Conservation (phyloP, 2,329 filamentous ascomycete genomes). For the Monilinia vaccinii-corymbosi region DNA sequence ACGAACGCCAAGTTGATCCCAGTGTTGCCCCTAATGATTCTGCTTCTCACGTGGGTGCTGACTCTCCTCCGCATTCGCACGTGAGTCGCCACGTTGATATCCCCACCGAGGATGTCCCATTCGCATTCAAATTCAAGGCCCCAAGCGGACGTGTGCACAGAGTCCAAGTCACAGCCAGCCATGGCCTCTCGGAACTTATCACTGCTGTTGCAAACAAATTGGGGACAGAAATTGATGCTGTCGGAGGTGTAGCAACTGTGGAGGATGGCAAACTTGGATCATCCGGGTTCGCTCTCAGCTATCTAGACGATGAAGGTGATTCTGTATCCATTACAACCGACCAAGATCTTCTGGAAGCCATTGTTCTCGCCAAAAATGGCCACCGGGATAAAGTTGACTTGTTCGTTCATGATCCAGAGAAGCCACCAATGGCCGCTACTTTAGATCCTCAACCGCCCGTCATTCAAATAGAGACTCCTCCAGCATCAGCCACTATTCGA, state of each 20-base stretch:
- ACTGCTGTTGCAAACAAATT: slow-evolving; percentile 73
- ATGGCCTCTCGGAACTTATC: slow-evolving; percentile 75
- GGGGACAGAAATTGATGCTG: slow-evolving; percentile 68
- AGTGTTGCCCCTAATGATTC: slow-evolving; percentile 91
- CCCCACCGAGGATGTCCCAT: slow-evolving; percentile 62
- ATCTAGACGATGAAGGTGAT: slow-evolving; percentile 93
- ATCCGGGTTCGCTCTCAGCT: slow-evolving; percentile 84
- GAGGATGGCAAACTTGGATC: slow-evolving; percentile 70
- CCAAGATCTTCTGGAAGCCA: slow-evolving; percentile 83
- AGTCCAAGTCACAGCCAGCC: slow-evolving; percentile 71
- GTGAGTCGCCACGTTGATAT: slow-evolving; percentile 45
- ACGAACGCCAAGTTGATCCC: slow-evolving; percentile 59
- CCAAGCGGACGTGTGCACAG: slow-evolving; percentile 91
- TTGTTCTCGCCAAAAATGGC: slow-evolving; percentile 68
- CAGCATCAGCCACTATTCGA: slow-evolving; percentile 38
- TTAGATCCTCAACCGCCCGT: slow-evolving; percentile 48
- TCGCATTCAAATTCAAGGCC: slow-evolving; percentile 98
- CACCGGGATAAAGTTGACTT: slow-evolving; percentile 90
- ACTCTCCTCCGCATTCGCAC: slow-evolving; percentile 63
- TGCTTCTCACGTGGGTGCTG: slow-evolving; percentile 80
- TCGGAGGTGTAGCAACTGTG: slow-evolving; percentile 71
- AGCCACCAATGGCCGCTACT: slow-evolving; percentile 66
- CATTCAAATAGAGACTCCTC: slow-evolving; percentile 42
- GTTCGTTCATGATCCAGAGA: slow-evolving; percentile 88
- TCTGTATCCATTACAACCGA: slow-evolving; percentile 95